Base-by-base conservation (phyloP, 2,329 filamentous ascomycete species). In the Sphaceloma murrayae region DNA sequence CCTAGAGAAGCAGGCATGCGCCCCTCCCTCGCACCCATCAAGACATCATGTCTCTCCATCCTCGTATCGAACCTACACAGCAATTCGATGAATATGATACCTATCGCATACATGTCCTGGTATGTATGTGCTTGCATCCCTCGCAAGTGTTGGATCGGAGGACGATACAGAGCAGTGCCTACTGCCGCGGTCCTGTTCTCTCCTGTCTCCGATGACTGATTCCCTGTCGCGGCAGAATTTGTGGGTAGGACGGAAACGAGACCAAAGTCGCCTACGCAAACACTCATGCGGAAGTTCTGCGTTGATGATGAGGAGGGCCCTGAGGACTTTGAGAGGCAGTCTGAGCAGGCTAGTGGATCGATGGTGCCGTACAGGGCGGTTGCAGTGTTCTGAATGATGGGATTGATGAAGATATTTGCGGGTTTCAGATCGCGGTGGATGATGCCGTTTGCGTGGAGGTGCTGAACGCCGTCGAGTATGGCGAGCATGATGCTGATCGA, bases 391-490 rank as follows among this genome's bases (percentile, higher is more conserved):
- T 55, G 55, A 52, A 50, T 17, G 2, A 72, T 73, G 5, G 42
- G 42, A 17, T 29, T 45, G 0, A 83, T 62, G 58, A 83, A 81
- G 19, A 83, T 74, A 51, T 83, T 83, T 2, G 73, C 75, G 0
- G 79, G 79, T 53, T 83, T 83, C 16, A 83, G 64, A 53, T 83
- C 79, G 7, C 78, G 73, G 53, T 83, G 79, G 0, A 81, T 69
- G 36, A 82, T 72, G 4, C 68, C 67, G 47, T 75, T 67, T 0
- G 65, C 61, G 52, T 83, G 79, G 2, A 82, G 66, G 52, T 83
- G 82, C 46, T 78, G 69, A 2, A 82, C 70, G 1, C 78, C 79
- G 6, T 77, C 72, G 1, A 81, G 60, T 21, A 82, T 73, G 1
- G 69, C 69, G 9, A 73, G 59, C n/a, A 82, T 63, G 1, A 83